A percentile compares a stretch with the other conserved stretches of the same genome.
These are phyloP conservation scores for Beta lomatogona DNA, from an alignment of 179 eudicot species.

Conservation along the genomic window DNA sequence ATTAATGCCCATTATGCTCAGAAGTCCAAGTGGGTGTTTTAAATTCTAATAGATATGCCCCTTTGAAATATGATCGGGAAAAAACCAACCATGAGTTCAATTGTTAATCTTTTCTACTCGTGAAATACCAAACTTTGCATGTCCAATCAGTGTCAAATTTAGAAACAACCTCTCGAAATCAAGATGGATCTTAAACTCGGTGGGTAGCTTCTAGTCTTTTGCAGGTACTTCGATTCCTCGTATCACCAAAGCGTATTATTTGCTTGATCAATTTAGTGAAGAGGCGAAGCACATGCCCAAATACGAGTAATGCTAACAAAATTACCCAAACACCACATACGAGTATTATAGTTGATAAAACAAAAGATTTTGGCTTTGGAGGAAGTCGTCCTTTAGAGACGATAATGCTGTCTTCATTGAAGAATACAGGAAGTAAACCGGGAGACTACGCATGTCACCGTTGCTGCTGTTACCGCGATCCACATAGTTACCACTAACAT, in stretches of 20 bases:
- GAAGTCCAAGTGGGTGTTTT: accelerated
- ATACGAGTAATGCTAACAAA: conserved; percentile 1
- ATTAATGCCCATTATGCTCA: too few species aligned
- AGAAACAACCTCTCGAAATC: too few species aligned
- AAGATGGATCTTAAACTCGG: background rate
- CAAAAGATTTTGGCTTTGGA: background rate
- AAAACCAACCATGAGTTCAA: too few species aligned
- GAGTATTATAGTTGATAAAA: background rate
- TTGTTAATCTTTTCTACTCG: background rate
- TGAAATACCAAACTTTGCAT: background rate
- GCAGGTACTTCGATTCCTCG: background rate
- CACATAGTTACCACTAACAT: conserved; percentile 22
- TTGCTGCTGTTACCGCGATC: conserved; percentile 26
- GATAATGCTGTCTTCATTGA: background rate
- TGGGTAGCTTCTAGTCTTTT: background rate
- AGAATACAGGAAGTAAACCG: conserved; percentile 15
- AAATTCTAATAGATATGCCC: too few species aligned
- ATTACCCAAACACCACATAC: background rate
- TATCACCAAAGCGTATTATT: background rate
- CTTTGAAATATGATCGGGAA: too few species aligned
- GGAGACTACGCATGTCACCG: conserved; percentile 20
- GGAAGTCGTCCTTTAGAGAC: background rate
- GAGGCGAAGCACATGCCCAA: conserved; percentile 11
- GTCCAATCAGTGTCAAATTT: background rate
- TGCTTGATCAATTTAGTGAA: background rate